phyloP scores from a whole-genome alignment of 495 filamentous ascomycete genomes.

The Penicillium coffeae region DNA sequence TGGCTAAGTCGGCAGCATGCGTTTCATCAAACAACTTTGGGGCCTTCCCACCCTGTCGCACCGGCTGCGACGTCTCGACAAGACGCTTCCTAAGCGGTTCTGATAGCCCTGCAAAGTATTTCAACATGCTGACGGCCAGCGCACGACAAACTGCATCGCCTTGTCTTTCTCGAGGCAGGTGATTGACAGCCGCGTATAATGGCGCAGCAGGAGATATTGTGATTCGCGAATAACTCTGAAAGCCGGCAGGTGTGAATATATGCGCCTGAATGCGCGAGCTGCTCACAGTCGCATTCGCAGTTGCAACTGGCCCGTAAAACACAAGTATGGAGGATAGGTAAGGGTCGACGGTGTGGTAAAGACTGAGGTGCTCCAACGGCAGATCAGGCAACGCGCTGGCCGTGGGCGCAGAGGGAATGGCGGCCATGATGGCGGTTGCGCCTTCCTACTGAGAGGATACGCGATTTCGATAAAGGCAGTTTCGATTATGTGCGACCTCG shows the following conservation, averaged over 20 bases:
- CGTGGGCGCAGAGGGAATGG: conserved; percentile 19
- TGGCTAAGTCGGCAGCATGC: conserved; percentile 87
- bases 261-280: conserved; percentile 91
- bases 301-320: conserved; percentile 82
- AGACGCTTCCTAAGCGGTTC: conserved; percentile 63
- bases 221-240: conserved; percentile 82
- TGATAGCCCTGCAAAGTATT: conserved; percentile 87
- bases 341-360: conserved; percentile 78
- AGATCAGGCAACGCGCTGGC: conserved; percentile 43
- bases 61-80: conserved; percentile 30
- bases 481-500: too few species aligned
- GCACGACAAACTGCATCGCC: conserved; percentile 87
- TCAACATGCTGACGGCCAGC: conserved; percentile 84
- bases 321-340: conserved; percentile 72
- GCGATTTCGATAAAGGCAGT: not conserved
- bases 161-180: conserved; percentile 90
- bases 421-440: conserved; percentile 34
- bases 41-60: conserved; percentile 34
- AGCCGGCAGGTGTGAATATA: conserved; percentile 82
- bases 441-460: conserved; percentile 9
- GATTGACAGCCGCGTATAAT: conserved; percentile 86
- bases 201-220: conserved; percentile 91
- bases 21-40: conserved; percentile 79
- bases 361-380: conserved; percentile 69
- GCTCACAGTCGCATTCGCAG: conserved; percentile 77